Evolutionary conservation across 352 stramenopile genomes (phyloP).

Genomic region (Phytophthora sp.): DNA sequence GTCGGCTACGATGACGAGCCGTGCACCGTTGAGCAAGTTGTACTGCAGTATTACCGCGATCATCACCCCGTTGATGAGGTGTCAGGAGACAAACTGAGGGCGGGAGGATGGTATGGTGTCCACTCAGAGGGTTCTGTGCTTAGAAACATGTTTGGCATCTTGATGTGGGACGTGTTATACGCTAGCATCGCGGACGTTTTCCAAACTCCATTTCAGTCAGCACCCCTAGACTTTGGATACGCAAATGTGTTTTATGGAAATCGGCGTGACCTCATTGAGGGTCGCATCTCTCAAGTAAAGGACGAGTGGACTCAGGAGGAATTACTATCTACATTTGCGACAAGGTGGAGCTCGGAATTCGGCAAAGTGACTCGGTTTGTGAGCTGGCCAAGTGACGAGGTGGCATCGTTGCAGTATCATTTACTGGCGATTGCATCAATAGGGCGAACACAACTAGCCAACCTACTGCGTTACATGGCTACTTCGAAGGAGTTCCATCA

Average conservation of each 20-base stretch:
- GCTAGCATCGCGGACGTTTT: constrained; percentile 82
- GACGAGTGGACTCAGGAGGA: constrained; percentile 45
- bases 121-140: constrained; percentile 84
- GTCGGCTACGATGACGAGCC: constrained; percentile 88
- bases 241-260: constrained; percentile 55
- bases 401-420: constrained; percentile 51
- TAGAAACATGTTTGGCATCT: constrained; percentile 78
- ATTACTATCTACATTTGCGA: constrained; percentile 43
- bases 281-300: constrained; percentile 47
- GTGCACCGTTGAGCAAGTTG: constrained; percentile 86
- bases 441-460: constrained; percentile 42
- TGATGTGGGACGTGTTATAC: constrained; percentile 92
- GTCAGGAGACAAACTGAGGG: neutral
- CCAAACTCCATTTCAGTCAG: constrained; percentile 83
- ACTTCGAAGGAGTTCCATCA: constrained; percentile 73
- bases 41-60: constrained; percentile 78
- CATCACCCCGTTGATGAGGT: constrained; percentile 10
- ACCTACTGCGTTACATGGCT: constrained; percentile 66
- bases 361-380: constrained; percentile 74
- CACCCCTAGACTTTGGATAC: constrained; percentile 76
- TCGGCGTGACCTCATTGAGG: constrained; percentile 52
- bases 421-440: constrained; percentile 60
- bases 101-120: constrained; percentile 82
- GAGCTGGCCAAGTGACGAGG: constrained; percentile 45
- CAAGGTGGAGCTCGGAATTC: constrained; percentile 47